Base-by-base conservation (phyloP, 2,329 filamentous ascomycete species). In the Colletotrichum sp. region DNA sequence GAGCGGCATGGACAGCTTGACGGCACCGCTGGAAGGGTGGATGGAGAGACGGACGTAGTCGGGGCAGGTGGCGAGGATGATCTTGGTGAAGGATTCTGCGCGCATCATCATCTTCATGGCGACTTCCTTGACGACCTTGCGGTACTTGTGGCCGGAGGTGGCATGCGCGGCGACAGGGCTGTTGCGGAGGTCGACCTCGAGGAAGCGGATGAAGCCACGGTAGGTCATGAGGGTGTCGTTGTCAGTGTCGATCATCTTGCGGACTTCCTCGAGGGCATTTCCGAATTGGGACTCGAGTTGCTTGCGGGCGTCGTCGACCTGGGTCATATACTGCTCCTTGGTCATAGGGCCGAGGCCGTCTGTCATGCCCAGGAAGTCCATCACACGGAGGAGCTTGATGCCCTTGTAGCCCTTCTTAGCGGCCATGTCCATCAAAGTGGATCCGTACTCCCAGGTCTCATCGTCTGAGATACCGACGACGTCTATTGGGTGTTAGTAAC, bases 381-480 rank as follows among this genome's bases (percentile, higher is more conserved):
- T 80, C 70, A 87, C 79, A 9, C 84, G 84, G 52, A 83, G 80
- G 52, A 86, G 84, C 68, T 82, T 82, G 69, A 86, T 78, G 68
- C 83, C 79, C 10, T 78, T 78, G 34, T 83, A 82, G 18, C 79
- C 81, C 55, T 81, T 83, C 24, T 83, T 79, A 2, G 78, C 68
- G 1, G 84, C 83, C 80, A 87, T 84, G 15, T 81, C 72, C 62
- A 84, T 83, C 12, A 87, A 77, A 2, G 80, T 78, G 68, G 85
- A 80, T 15, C 85, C 84, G 71, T 87, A 87, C 24, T 81, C 79
- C 85, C 85, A 88, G 2, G 86, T 85, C 4, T 81, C 83, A 4
- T 83, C 81, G 63, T 88, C 87, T 0, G 85, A 79, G 13, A 88
- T 83, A 6, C 84, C 83, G 3, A 88, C 78, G 1, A 88, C 80